Evolutionary conservation across 2,329 filamentous ascomycete genomes (phyloP), one percentile per base, ranked within the genome.

Genomic region (Metarhizium rileyi): DNA sequence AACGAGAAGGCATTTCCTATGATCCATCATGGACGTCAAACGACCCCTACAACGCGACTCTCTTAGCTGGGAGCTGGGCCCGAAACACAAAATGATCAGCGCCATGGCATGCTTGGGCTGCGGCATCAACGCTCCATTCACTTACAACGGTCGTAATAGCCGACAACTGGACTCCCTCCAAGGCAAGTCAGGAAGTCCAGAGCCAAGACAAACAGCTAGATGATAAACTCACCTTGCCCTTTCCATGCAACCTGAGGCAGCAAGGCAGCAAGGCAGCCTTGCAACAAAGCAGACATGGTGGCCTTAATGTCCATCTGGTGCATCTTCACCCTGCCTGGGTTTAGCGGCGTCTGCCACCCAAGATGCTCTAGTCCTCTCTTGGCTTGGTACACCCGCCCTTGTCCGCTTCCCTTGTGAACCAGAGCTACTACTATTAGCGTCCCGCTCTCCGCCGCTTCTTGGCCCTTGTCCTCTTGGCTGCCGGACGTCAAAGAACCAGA

Each of bases 311-410:
- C 23, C 27, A 27, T 28, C 6, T 16, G 14, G 42, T 18, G 20
- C 16, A 44, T 45, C 43, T 33, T 45, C 25, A 30, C 26, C 35
- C 27, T n/a, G 46, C 46, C 9, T 27, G 5, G 35, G 27, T 25
- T 30, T 27, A 41, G 23, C 35, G 14, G 33, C 33, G 33, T 12
- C 33, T 36, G n/a, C n/a, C 33, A 5, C 33, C 16, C 38, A 41
- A 10, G 9, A 41, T 22, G 36, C 16, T 14, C 23, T 48, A 42
- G 46, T 28, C 27, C n/a, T 28, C 5, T 48, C 44, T 8, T 20
- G n/a, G 33, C n/a, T 10, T 49, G 33, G 33, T 18, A 27, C 46
- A 42, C 38, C 46, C 38, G 42, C 48, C 35, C 42, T 41, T 46
- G 43, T 46, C 35, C 18, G 8, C 35, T 40, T 30, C 18, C 43